A percentile compares a stretch with the other conserved stretches of the same genome.
These are phyloP conservation scores for Nemania abortiva DNA, from an alignment of 2,329 filamentous ascomycete species.

Conservation along the genomic window DNA sequence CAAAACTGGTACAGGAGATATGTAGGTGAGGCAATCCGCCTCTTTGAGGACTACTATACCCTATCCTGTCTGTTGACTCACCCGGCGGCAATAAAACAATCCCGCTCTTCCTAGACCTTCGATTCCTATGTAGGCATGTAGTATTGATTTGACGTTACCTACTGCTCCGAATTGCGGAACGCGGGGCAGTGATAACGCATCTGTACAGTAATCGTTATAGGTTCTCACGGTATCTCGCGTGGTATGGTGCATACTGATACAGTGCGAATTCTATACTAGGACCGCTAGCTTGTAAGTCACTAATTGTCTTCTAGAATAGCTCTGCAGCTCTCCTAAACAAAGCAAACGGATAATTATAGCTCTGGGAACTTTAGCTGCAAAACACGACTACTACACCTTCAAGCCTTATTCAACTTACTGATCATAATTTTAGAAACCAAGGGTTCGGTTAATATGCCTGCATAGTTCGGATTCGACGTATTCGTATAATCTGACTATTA, in stretches of 20 bases:
- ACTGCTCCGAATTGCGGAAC: constrained; percentile 34
- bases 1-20: background rate
- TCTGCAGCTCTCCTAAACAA: no score
- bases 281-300: background rate
- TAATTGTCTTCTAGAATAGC: background rate
- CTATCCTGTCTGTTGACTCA: constrained; percentile 35
- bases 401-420: background rate
- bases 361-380: no score
- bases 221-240: background rate
- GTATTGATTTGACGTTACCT: constrained; percentile 14
- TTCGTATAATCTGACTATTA: background rate
- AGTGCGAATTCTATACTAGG: constrained; percentile 4
- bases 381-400: background rate
- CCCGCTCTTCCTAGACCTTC: constrained; percentile 17
- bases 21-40: constrained; percentile 34
- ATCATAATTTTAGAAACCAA: background rate
- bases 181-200: constrained; percentile 30
- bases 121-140: background rate
- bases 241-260: background rate
- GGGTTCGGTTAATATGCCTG: no score
- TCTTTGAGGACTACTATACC: constrained; percentile 10
- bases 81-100: constrained; percentile 19
- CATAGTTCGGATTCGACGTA: background rate
- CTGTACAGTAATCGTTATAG: constrained; percentile 16
- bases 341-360: no score